Conservation (phyloP, 768 basidiomycete genomes). For the Gautieria morchelliformis region DNA sequence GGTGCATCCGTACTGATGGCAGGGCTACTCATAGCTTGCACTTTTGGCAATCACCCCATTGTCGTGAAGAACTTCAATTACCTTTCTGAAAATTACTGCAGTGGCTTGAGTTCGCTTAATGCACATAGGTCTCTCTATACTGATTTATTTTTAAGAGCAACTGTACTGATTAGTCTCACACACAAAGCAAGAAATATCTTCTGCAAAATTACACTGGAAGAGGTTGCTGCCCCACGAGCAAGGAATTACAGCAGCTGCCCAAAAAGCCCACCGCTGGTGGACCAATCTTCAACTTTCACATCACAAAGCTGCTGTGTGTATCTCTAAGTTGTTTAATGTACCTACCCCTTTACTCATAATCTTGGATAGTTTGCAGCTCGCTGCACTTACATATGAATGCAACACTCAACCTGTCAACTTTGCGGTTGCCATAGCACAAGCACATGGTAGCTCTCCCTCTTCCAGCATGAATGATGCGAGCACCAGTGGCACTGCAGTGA, state of each 20-base stretch:
- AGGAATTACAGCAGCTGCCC: not conserved
- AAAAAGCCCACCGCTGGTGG: not conserved
- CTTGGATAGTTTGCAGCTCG: constrained; percentile 10
- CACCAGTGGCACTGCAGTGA: too few species aligned
- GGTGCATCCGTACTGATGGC: too few species aligned
- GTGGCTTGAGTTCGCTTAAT: too few species aligned
- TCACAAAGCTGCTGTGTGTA: constrained; percentile 13
- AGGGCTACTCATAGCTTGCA: too few species aligned
- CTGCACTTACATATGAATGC: constrained; percentile 13
- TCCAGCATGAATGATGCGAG: too few species aligned
- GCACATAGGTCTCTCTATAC: too few species aligned
- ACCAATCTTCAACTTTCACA: constrained; percentile 11
- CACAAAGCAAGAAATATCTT: not conserved
- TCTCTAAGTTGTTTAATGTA: not conserved
- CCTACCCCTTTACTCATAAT: not conserved
- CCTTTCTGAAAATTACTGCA: too few species aligned
- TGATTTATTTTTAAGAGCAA: too few species aligned
- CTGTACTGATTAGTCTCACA: too few species aligned
- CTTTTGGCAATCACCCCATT: too few species aligned
- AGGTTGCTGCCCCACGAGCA: not conserved
- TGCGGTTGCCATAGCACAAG: not conserved
- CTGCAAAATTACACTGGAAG: not conserved
- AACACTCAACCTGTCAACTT: not conserved
- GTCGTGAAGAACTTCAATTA: too few species aligned
- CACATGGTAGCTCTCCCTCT: not conserved